Evolutionary conservation across 1,139 yeast genomes (phyloP).

Genomic region (Taphrina sp.): DNA sequence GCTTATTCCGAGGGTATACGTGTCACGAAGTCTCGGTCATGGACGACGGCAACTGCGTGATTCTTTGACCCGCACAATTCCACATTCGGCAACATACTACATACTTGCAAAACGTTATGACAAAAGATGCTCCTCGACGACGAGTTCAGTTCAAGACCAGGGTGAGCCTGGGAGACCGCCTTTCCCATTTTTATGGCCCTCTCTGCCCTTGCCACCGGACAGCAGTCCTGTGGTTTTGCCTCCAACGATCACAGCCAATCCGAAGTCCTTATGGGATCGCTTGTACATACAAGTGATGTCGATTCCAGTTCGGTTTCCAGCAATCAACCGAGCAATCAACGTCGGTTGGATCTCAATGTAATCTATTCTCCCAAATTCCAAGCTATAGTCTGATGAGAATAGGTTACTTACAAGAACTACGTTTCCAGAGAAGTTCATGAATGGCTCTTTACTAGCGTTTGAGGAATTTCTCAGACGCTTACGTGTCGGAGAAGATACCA

Average conservation of each 20-base stretch:
- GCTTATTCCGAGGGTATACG: too few relatives aligned
- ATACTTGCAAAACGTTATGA: too few relatives aligned
- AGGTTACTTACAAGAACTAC: conserved; percentile 9
- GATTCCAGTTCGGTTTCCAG: conserved; percentile 3
- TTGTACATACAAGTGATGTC: conserved; percentile 16
- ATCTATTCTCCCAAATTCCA: not conserved
- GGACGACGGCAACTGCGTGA: too few relatives aligned
- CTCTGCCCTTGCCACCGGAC: conserved; percentile 19
- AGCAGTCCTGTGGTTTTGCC: conserved; percentile 1
- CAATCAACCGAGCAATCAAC: conserved; percentile 16
- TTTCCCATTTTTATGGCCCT: conserved; percentile 27
- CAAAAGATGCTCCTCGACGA: too few relatives aligned
- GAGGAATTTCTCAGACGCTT: conserved; percentile 19
- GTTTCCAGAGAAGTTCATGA: conserved; percentile 22
- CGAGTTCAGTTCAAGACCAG: too few relatives aligned
- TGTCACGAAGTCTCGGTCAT: too few relatives aligned
- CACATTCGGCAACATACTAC: too few relatives aligned
- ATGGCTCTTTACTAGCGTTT: conserved; percentile 18
- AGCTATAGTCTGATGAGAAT: not conserved
- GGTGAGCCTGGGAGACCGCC: conserved; percentile 11
- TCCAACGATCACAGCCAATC: conserved; percentile 26
- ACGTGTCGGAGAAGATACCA: conserved; percentile 13
- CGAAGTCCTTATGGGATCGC: conserved; percentile 9
- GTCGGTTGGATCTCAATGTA: conserved; percentile 20
- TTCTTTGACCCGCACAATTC: too few relatives aligned